These are phyloP conservation scores for Conidiobolus incongruus DNA, from an alignment of 371 early-diverging fungal species.

Conservation along the genomic window DNA sequence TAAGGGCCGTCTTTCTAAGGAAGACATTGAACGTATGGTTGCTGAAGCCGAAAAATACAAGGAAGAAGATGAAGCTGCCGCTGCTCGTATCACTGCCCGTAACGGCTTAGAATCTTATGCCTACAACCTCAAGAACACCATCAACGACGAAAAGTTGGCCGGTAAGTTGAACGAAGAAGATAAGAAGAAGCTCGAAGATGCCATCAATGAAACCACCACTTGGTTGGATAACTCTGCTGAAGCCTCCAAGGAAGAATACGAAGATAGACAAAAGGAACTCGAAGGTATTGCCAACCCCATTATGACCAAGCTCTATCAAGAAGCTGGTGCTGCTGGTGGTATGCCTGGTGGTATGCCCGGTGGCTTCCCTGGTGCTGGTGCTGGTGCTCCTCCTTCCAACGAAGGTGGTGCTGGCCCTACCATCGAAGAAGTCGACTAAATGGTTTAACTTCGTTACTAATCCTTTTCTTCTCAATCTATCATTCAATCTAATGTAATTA, in stretches of 20 bases:
- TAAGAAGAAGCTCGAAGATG: slow-evolving; percentile 57
- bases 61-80: slow-evolving; percentile 79
- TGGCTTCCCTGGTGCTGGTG: slow-evolving; percentile 24
- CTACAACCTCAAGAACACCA: slow-evolving; percentile 61
- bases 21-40: slow-evolving; percentile 95
- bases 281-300: slow-evolving; percentile 90
- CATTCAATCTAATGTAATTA: too few relatives aligned
- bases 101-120: slow-evolving; percentile 71
- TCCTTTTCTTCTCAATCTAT: too few relatives aligned
- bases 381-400: slow-evolving; percentile 8
- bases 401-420: slow-evolving; percentile 32
- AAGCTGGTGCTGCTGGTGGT: slow-evolving; percentile 30
- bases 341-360: slow-evolving; percentile 32
- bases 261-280: slow-evolving; percentile 83
- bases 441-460: too few relatives aligned
- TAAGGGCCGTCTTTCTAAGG: too few relatives aligned
- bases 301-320: slow-evolving; percentile 68
- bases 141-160: slow-evolving; percentile 67
- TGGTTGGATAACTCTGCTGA: too few relatives aligned
- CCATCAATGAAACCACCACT: too few relatives aligned
- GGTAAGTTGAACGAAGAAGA: slow-evolving; percentile 60
- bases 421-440: slow-evolving; percentile 62
- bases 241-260: too few relatives aligned
- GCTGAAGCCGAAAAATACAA: slow-evolving; percentile 90
- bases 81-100: too few relatives aligned